Base-by-base conservation (phyloP, 495 filamentous ascomycete species). In the Xylaria acuta region DNA sequence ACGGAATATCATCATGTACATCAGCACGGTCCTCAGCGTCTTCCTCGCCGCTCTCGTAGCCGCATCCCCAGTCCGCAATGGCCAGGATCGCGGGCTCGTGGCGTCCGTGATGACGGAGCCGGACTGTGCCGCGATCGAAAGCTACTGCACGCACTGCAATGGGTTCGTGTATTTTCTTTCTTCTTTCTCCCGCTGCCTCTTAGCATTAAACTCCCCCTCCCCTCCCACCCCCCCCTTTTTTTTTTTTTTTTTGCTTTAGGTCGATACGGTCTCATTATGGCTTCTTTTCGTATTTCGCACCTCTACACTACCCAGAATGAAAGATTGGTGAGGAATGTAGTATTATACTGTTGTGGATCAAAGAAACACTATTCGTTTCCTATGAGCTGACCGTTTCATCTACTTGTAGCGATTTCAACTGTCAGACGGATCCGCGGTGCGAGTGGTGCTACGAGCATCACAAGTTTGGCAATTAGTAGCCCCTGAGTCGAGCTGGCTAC, bases 391-490 rank as follows among this genome's bases (percentile, higher is more conserved):
- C 25, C 20, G n/a, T 38, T 20, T n/a, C 14, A 5, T 12, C 67
- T 22, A 16, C 14, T 5, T 11, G 1, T 14, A 73, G 69, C 4
- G 73, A 79, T 49, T 75, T 79, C 73, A 41, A 79, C 34, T 79
- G 77, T 69, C 69, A 77, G 41, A 75, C 74, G 3, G 67, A 79
- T 45, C 69, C 71, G 47, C 64, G 54, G 8, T 79, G 77, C 59
- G 75, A 79, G 63, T 79, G 77, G 77, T 79, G 77, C 64, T 69
- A 66, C 45, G 68, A 68, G 2, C 60, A 79, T 43, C 41, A 74
- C 65, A 54, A 62, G 30, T 77, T 74, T 54, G 36, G 36, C 8
- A 36, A 62, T 20, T 5, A 45, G 6, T 67, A 53, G 64, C 45
- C 18, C 32, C n/a, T n/a, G 5, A 22, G 32, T 4, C 1, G 30